Conservation (phyloP, 495 filamentous ascomycete genomes). For the Schizothecium vesticola region DNA sequence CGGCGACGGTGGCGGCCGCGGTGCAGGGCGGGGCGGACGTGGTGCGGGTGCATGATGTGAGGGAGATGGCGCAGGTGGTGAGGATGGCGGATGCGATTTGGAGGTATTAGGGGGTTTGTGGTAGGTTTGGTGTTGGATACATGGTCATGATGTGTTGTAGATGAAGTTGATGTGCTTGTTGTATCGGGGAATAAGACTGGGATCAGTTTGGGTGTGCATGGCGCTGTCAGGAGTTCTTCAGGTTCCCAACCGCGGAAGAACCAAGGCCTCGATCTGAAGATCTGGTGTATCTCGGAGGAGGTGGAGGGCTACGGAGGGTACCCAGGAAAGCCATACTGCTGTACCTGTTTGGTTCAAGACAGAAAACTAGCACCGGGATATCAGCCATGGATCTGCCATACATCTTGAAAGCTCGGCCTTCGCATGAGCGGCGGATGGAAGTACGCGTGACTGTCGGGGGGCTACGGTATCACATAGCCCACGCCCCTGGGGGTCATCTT, state of each 20-base stretch:
- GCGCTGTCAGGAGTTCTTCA: background rate
- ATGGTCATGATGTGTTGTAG: background rate
- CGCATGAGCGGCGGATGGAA: background rate
- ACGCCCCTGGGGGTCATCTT: no score
- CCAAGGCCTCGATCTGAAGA: background rate
- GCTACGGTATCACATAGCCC: no score
- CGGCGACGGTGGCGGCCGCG: conserved; percentile 79
- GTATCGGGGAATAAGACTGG: background rate
- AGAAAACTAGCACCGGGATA: background rate
- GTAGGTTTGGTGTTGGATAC: background rate
- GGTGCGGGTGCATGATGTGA: conserved; percentile 89
- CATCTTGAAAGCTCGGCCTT: background rate
- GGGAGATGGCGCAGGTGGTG: conserved; percentile 81
- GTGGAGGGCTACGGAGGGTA: no score
- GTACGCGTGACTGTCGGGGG: no score
- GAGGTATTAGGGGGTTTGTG: conserved; percentile 35
- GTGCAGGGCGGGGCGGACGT: conserved; percentile 92
- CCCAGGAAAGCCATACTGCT: no score
- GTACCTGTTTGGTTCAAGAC: background rate
- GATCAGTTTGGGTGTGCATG: background rate
- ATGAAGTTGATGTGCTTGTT: background rate
- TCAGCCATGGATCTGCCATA: background rate
- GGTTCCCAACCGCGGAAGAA: background rate
- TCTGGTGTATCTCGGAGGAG: no score
- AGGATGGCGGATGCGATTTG: conserved; percentile 91